Base-by-base conservation (phyloP, 257 asterid species). In the Vinca minor region DNA sequence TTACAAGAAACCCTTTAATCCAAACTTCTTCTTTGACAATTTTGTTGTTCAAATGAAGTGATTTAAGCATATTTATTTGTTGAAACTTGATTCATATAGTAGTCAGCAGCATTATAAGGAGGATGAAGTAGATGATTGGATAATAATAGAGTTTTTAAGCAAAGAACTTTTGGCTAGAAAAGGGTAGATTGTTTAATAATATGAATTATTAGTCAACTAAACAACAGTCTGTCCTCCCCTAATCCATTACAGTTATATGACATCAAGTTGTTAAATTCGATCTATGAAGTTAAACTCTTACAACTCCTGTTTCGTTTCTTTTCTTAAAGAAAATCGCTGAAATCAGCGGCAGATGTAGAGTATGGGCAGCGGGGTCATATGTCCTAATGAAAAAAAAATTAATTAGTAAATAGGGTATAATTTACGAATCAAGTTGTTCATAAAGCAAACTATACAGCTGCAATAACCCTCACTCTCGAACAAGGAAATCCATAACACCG, bases 191-290 rank as follows among this genome's bases (percentile, higher is more conserved):
- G n/a, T 54, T 70, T 55, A 32, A 7, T 56, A 31, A 31, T 47
- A 58, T 20, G 72, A 62, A 71, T 55, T 67, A 78, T 69, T 72
- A 69, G 83, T 76, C 83, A 80, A 80, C 85, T 63, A 74, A 69
- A 74, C 72, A 79, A 67, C 73, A 49, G 64, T 23, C 49, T 55
- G 1, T 34, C 63, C 74, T 73, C 63, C 83, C 79, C 91, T 78
- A 82, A 80, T 76, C 86, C 91, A 85, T 79, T 81, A 65, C 5
- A n/a, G n/a, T n/a, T n/a, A n/a, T n/a, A n/a, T n/a, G n/a, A n/a
- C n/a, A n/a, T n/a, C n/a, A n/a, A n/a, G n/a, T n/a, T n/a, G n/a
- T n/a, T n/a, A n/a, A n/a, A n/a, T n/a, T n/a, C n/a, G n/a, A n/a
- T n/a, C n/a, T n/a, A n/a, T n/a, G n/a, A n/a, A n/a, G n/a, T n/a